Conservation (phyloP, 805 yeast species). For the Wickerhamomyces xylosicus region DNA sequence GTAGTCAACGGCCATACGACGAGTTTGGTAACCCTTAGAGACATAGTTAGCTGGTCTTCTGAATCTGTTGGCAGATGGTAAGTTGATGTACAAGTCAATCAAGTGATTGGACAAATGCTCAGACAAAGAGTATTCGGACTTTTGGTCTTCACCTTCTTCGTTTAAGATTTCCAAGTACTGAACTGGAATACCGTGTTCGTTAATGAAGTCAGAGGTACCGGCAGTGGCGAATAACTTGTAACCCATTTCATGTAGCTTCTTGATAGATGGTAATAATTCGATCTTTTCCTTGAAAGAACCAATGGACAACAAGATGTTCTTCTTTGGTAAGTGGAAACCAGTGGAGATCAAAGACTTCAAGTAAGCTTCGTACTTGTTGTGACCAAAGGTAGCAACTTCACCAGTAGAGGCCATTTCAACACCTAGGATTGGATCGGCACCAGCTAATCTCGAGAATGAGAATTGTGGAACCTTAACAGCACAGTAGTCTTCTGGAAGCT, state of each 20-base stretch:
- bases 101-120: conserved; percentile 94
- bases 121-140: conserved; percentile 88
- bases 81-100: conserved; percentile 91
- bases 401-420: conserved; percentile 99
- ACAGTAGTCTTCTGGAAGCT: conserved; percentile 87
- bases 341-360: conserved; percentile 89
- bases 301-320: conserved; percentile 84
- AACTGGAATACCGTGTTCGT: conserved; percentile 90
- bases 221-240: conserved; percentile 93
- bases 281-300: conserved; percentile 96
- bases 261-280: conserved; percentile 83
- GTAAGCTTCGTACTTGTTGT: conserved; percentile 94
- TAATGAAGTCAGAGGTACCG: conserved; percentile 97
- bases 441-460: conserved; percentile 92
- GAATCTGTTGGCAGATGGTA: conserved; percentile 95
- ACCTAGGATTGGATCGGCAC: conserved; percentile 96
- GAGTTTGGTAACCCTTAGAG: conserved; percentile 94
- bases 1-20: conserved; percentile 99
- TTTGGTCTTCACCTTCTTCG: conserved; percentile 65
- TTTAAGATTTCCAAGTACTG: conserved; percentile 84
- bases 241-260: conserved; percentile 72
- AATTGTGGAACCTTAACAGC: conserved; percentile 97
- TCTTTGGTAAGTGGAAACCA: conserved; percentile 91
- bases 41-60: conserved; percentile 98
- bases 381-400: conserved; percentile 97